Percentiles rank a stretch among this genome's conserved stretches.
phyloP scores from a whole-genome alignment of 2,329 filamentous ascomycete genomes.

The Scedosporium minutisporum region DNA sequence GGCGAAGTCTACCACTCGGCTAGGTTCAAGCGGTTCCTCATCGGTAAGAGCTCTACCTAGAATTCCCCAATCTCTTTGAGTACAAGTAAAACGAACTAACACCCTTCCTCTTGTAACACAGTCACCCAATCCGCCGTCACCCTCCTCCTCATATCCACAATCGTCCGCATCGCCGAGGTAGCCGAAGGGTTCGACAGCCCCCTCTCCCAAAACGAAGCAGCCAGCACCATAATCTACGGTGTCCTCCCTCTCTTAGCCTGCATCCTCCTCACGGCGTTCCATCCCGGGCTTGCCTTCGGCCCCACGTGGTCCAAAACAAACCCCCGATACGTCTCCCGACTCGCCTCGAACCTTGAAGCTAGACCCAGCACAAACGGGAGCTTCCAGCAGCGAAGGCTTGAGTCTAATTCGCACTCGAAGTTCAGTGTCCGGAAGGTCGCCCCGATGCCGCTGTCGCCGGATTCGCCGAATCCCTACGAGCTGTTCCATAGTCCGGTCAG shows the following conservation, averaged over 20 bases:
- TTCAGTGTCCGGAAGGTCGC: constrained; percentile 1
- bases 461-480: neutral
- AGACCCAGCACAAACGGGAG: neutral
- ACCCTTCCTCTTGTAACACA: constrained; percentile 10
- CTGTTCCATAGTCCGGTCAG: neutral
- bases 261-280: constrained; percentile 24
- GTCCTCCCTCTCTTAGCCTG: constrained; percentile 27
- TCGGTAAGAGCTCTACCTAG: constrained; percentile 24
- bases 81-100: neutral
- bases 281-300: constrained; percentile 30
- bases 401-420: neutral
- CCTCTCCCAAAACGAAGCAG: constrained; percentile 27
- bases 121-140: constrained; percentile 25
- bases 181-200: constrained; percentile 22
- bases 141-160: constrained; percentile 30
- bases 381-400: neutral
- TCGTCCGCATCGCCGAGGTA: constrained; percentile 31
- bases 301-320: constrained; percentile 30
- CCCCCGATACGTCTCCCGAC: constrained; percentile 13
- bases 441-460: neutral
- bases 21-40: constrained; percentile 32
- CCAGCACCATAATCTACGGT: constrained; percentile 30
- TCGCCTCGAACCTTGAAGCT: neutral
- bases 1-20: constrained; percentile 29
- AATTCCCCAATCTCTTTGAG: neutral